Percentiles rank a stretch among this genome's conserved stretches.
Conservation (phyloP, 257 asterid genomes). For the Solanum pimpinellifolium region DNA sequence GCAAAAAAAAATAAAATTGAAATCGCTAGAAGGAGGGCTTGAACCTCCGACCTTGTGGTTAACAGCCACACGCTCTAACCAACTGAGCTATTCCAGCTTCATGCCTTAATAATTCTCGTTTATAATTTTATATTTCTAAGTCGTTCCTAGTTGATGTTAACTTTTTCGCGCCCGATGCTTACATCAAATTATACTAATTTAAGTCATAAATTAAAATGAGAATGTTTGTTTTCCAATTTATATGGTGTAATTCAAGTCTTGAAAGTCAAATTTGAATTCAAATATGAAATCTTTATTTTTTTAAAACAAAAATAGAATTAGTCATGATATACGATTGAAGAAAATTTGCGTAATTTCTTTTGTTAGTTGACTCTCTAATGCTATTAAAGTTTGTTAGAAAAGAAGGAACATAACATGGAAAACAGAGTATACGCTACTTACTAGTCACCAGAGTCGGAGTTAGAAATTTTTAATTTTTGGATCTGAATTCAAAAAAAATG, state of each 20-base stretch:
- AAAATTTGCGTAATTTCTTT: neutral
- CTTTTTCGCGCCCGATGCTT: neutral
- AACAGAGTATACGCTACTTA: neutral
- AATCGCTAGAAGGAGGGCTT: slow-evolving; percentile 51
- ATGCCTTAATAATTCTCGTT: neutral
- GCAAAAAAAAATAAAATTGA: neutral
- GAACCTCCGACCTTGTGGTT: slow-evolving; percentile 99
- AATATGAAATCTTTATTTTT: neutral
- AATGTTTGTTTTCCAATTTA: neutral
- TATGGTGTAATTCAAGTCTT: neutral
- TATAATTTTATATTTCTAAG: rapidly evolving
- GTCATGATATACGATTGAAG: neutral
- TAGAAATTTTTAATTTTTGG: neutral
- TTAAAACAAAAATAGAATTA: neutral
- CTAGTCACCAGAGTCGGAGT: neutral
- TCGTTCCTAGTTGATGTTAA: neutral
- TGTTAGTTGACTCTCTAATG: neutral
- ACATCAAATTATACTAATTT: neutral
- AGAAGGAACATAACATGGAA: neutral
- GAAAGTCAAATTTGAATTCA: neutral
- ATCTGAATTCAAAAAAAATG: neutral
- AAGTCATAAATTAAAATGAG: neutral
- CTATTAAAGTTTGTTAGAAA: neutral
- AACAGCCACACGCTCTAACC: slow-evolving; percentile 99
- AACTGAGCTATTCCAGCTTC: slow-evolving; percentile 99